Evolutionary conservation across 176 grass and related monocot genomes (phyloP).

Genomic region (Saccharum officinarum): DNA sequence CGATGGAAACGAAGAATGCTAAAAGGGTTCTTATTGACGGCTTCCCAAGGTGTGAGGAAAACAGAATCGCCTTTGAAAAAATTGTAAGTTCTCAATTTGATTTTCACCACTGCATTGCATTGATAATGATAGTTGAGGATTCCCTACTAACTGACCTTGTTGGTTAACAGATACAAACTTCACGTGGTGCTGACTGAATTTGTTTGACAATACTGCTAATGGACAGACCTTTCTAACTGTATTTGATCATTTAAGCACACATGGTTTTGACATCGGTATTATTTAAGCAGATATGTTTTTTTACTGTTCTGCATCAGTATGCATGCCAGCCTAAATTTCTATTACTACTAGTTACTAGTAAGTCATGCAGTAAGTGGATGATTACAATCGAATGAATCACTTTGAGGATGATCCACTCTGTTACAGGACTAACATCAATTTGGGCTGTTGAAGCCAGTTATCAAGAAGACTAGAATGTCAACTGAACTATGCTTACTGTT

Average conservation of each 20-base stretch:
- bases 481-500: neutral
- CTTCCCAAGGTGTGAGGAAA: constrained; percentile 91
- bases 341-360: neutral
- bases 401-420: neutral
- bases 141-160: neutral
- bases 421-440: neutral
- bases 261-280: neutral
- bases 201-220: neutral
- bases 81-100: constrained; percentile 64
- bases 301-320: neutral
- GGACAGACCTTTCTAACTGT: neutral
- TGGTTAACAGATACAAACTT: neutral
- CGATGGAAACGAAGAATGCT: constrained; percentile 56
- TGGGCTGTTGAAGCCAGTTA: neutral
- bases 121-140: neutral
- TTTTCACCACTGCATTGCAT: constrained; percentile 32
- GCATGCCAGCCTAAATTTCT: neutral
- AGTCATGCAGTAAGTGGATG: neutral
- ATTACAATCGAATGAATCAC: neutral
- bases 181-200: neutral
- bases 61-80: constrained; percentile 87
- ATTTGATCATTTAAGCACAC: neutral
- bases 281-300: neutral
- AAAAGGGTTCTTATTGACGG: constrained; percentile 89
- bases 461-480: neutral